phyloP scores from a whole-genome alignment of 2,329 filamentous ascomycete genomes.

The Ophiocordyceps robertsii region DNA sequence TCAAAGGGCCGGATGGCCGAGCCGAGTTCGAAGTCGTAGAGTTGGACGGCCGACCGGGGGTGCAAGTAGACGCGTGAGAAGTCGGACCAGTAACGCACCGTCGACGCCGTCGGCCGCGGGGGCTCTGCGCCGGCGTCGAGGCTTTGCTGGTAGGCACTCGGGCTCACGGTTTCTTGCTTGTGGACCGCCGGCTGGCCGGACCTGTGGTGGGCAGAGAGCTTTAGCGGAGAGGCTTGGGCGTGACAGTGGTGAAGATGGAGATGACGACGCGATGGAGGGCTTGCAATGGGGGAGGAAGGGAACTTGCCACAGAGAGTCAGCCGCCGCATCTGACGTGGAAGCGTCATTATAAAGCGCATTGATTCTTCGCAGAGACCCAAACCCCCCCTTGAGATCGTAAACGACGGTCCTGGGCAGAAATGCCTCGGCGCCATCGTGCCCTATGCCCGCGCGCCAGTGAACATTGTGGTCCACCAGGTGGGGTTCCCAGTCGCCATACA shows the following conservation, averaged over 20 bases:
- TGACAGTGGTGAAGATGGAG: no score
- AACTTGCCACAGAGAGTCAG: conserved; percentile 18
- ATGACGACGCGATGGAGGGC: no score
- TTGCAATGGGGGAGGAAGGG: not conserved
- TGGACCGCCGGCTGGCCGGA: conserved; percentile 55
- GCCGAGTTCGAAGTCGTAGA: conserved; percentile 77
- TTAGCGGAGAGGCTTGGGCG: no score
- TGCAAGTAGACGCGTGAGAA: conserved; percentile 90
- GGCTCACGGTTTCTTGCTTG: conserved; percentile 50
- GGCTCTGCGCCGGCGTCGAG: conserved; percentile 61
- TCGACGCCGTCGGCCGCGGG: conserved; percentile 49
- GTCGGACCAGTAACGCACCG: conserved; percentile 93
- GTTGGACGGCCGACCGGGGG: conserved; percentile 71
- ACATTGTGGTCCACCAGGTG: conserved; percentile 41
- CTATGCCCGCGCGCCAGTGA: conserved; percentile 75
- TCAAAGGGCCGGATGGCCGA: conserved; percentile 76
- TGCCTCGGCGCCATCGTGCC: conserved; percentile 74
- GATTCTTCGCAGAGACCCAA: conserved; percentile 75
- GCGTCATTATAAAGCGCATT: conserved; percentile 70
- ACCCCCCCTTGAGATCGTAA: conserved; percentile 89
- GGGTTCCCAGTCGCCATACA: conserved; percentile 46
- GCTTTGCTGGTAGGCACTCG: conserved; percentile 64
- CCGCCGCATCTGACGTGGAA: conserved; percentile 12
- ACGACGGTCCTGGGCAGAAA: conserved; percentile 85
- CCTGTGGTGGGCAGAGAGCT: conserved; percentile 30